These are phyloP conservation scores for Aspergillus alliaceus DNA, from an alignment of 2,329 filamentous ascomycete species.

Conservation along the genomic window DNA sequence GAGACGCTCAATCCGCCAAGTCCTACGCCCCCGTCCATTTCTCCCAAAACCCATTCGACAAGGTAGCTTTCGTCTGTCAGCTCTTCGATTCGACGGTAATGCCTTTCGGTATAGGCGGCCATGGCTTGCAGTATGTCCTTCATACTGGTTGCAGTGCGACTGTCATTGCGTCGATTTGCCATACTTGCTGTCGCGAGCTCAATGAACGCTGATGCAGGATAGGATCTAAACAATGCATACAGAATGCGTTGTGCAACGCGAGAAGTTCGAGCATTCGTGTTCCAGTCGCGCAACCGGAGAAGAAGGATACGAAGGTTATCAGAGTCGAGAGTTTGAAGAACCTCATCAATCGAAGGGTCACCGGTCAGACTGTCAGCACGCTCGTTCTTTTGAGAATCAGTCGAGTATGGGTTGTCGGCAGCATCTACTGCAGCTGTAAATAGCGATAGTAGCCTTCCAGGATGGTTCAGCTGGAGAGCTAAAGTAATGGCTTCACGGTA, in stretches of 20 bases:
- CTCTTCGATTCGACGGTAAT: constrained; percentile 87
- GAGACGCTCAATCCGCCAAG: constrained; percentile 31
- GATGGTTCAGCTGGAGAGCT: constrained; percentile 91
- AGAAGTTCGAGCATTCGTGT: constrained; percentile 87
- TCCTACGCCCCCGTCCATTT: constrained; percentile 76
- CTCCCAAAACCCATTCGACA: constrained; percentile 85
- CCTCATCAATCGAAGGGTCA: constrained; percentile 69
- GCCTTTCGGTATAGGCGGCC: constrained; percentile 85
- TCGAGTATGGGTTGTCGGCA: constrained; percentile 60
- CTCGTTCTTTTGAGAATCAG: constrained; percentile 32
- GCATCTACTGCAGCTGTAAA: constrained; percentile 77
- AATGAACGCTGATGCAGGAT: constrained; percentile 75
- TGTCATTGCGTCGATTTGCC: constrained; percentile 31
- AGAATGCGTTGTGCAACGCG: constrained; percentile 83
- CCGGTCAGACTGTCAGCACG: constrained; percentile 43
- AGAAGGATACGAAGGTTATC: constrained; percentile 84
- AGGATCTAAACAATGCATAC: constrained; percentile 74
- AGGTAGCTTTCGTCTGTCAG: constrained; percentile 92
- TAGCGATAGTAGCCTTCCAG: constrained; percentile 77
- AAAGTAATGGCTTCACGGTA: constrained; percentile 92
- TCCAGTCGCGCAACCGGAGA: constrained; percentile 88
- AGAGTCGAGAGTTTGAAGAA: constrained; percentile 74
- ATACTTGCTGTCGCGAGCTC: constrained; percentile 54
- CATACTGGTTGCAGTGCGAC: constrained; percentile 57
- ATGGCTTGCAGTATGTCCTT: constrained; percentile 86